Evolutionary conservation across 2,329 filamentous ascomycete species (phyloP).

Genomic region (Mariannaea elegans): DNA sequence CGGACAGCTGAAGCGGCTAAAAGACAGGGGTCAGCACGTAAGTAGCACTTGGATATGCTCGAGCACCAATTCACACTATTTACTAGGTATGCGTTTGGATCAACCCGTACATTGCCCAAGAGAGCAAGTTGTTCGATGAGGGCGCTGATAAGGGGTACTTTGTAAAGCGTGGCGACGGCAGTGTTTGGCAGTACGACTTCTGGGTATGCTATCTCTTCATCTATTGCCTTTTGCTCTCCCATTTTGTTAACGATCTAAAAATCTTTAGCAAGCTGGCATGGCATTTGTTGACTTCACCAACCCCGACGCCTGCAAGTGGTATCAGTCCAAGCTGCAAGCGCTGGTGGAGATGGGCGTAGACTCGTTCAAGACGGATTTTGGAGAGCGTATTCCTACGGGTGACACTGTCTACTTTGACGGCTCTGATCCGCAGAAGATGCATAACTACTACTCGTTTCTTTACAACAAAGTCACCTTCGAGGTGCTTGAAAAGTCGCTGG

Average conservation of each 20-base stretch:
- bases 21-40: slow-evolving; percentile 64
- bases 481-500: slow-evolving; percentile 63
- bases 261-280: slow-evolving; percentile 79
- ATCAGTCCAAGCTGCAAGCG: slow-evolving; percentile 64
- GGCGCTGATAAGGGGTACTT: slow-evolving; percentile 74
- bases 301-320: slow-evolving; percentile 73
- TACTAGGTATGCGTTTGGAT: slow-evolving; percentile 77
- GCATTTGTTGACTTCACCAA: slow-evolving; percentile 79
- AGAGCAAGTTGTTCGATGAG: slow-evolving; percentile 70
- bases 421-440: slow-evolving; percentile 71
- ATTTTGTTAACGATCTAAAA: neutral
- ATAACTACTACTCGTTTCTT: slow-evolving; percentile 78
- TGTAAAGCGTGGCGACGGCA: slow-evolving; percentile 73
- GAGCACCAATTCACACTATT: neutral
- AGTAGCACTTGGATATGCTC: slow-evolving; percentile 20
- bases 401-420: slow-evolving; percentile 71
- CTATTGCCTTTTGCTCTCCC: neutral
- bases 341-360: slow-evolving; percentile 76
- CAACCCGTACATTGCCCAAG: slow-evolving; percentile 77
- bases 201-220: neutral
- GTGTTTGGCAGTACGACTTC: slow-evolving; percentile 76
- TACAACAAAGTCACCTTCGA: slow-evolving; percentile 78
- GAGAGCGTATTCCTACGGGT: slow-evolving; percentile 73
- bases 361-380: slow-evolving; percentile 79
- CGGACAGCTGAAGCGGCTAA: slow-evolving; percentile 70